Base-by-base conservation (phyloP, 208 protist genomes). In the Angomonas ambiguus region DNA sequence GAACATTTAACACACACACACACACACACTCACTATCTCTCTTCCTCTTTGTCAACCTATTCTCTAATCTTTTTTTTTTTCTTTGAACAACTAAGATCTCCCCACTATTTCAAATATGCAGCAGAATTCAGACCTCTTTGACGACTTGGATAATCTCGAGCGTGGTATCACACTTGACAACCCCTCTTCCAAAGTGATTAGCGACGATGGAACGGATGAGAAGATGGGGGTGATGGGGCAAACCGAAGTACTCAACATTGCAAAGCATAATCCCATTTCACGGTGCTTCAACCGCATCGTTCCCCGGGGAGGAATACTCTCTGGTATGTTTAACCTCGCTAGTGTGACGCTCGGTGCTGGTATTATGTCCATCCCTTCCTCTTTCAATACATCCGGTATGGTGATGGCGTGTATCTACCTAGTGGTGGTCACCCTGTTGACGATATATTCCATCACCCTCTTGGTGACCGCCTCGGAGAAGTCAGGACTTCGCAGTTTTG, bases 361-460 rank as follows among this genome's bases (percentile, higher is more conserved):
- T 25, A 85, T 88, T 61, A 75, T 92, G n/a, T 83, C 83, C 1
- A 72, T 92, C 8, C 85, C 85, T 10, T 83, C 67, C 20, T 69
- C 82, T 31, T 88, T 88, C 65, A 69, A 74, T 51, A 79, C 58
- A 20, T 74, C 70, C 0, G 85, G 83, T 28, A 74, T 86, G 5
- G 48, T 60, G 16, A 68, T 82, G 62, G 65, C 70, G 8, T 30
- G 60, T 24, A 49, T 81, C 2, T 71, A 71, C 25, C 65, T 82
- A 13, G 53, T 78, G 31, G 22, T 69, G 16, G 51, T 76, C 0
- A 77, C 67, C 24, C n/a, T 55, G 6, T 28, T 71, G 22, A 82
- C 79, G 28, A 69, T 82, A 0, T 85, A 69, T 65, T 81, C 79
- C 11, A 79, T 85, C 6, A 35, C 59, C 32, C 57, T 82, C 10